These are phyloP conservation scores for Yamadazyma atlantica DNA, from an alignment of 1,139 yeast species.

Conservation along the genomic window DNA sequence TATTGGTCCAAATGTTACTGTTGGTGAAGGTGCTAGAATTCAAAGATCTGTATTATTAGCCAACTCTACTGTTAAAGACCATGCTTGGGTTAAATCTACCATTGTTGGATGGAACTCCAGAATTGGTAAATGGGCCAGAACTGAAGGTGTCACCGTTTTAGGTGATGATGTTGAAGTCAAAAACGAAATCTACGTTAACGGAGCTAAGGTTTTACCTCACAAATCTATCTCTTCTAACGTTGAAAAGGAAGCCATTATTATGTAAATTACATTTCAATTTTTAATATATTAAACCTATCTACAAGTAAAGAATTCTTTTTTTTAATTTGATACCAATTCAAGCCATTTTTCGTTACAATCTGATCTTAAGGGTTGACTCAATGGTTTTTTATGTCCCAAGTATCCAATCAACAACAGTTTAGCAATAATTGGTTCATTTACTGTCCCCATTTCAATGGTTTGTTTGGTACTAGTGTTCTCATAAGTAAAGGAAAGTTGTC, in stretches of 20 bases:
- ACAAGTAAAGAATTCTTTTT: too few species aligned
- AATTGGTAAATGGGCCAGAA: constrained; percentile 98
- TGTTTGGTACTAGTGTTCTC: constrained; percentile 29
- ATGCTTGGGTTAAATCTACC: constrained; percentile 96
- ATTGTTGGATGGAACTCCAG: constrained; percentile 99
- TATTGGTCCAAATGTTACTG: constrained; percentile 93
- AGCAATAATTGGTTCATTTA: constrained; percentile 49
- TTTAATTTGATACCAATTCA: constrained; percentile 1
- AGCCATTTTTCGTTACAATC: constrained; percentile 33
- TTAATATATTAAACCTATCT: constrained; percentile 2
- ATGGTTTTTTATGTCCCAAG: constrained; percentile 60
- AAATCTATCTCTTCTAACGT: constrained; percentile 95
- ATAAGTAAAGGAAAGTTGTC: constrained; percentile 47
- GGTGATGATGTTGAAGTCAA: constrained; percentile 99
- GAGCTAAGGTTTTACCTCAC: constrained; percentile 99
- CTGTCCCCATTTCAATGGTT: constrained; percentile 43
- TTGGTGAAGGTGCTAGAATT: constrained; percentile 99
- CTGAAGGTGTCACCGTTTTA: constrained; percentile 95
- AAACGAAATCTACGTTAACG: constrained; percentile 98
- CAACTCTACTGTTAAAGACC: constrained; percentile 91
- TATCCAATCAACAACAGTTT: constrained; percentile 60
- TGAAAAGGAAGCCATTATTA: constrained; percentile 96
- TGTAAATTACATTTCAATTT: constrained; percentile 47
- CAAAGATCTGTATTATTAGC: constrained; percentile 91
- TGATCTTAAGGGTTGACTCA: constrained; percentile 42